A percentile compares a stretch with the other conserved stretches of the same genome.
Evolutionary conservation across 495 filamentous ascomycete genomes (phyloP).

Genomic region (Penicillium egyptiacum): DNA sequence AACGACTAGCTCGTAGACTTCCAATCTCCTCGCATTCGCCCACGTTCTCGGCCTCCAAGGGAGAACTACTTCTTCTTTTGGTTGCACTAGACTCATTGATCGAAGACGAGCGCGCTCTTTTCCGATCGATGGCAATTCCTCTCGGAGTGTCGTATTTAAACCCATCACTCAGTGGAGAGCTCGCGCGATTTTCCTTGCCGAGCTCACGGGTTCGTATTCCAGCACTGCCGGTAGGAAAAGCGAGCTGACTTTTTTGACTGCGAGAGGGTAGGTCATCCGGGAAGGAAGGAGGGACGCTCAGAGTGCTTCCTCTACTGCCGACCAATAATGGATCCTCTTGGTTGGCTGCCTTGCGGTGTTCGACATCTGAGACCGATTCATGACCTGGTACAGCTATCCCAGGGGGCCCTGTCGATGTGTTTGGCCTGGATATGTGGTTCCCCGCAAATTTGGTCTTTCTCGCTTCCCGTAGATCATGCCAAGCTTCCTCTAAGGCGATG

Average conservation of each 20-base stretch:
- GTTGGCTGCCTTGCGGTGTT: constrained; percentile 28
- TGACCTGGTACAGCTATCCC: constrained; percentile 48
- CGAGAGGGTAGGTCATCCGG: constrained; percentile 17
- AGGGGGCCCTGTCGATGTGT: constrained; percentile 38
- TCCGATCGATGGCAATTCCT: constrained; percentile 17
- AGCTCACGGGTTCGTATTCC: constrained; percentile 10
- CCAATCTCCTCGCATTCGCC: constrained; percentile 18
- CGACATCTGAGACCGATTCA: constrained; percentile 34
- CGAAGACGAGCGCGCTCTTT: constrained; percentile 30
- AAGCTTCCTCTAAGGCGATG: constrained; percentile 68
- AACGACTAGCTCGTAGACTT: constrained; percentile 29
- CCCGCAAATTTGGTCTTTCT: constrained; percentile 31
- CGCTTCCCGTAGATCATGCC: constrained; percentile 56
- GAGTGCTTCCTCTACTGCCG: constrained; percentile 29
- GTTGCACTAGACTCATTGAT: constrained; percentile 18
- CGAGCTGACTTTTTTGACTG: constrained; percentile 14
- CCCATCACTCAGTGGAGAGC: constrained; percentile 15
- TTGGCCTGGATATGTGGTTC: constrained; percentile 32
- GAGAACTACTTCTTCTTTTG: constrained; percentile 25
- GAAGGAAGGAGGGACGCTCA: constrained; percentile 17
- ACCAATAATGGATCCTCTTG: constrained; percentile 27
- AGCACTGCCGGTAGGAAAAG: constrained; percentile 15
- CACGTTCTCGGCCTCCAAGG: constrained; percentile 20
- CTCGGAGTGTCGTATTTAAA: constrained; percentile 11
- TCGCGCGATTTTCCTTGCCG: constrained; percentile 13